These are phyloP conservation scores for Ambrosiella beaveri DNA, from an alignment of 2,329 filamentous ascomycete species.

Conservation along the genomic window DNA sequence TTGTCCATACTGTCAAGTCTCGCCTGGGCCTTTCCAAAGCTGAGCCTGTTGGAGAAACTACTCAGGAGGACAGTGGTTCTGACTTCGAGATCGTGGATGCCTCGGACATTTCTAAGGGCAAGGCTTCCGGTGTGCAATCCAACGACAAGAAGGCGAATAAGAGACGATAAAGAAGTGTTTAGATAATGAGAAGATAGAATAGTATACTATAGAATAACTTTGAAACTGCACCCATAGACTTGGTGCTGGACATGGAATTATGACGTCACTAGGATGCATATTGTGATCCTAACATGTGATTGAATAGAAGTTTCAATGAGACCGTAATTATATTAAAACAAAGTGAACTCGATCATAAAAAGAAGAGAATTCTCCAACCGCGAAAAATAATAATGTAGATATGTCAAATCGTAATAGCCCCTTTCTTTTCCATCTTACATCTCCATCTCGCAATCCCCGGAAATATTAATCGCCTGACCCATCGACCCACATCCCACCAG, in stretches of 20 bases:
- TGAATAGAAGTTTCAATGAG: background rate
- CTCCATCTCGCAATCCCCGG: background rate
- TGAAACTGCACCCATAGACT: too few relatives aligned
- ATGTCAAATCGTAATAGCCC: background rate
- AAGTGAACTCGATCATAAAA: too few relatives aligned
- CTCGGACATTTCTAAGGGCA: constrained; percentile 24
- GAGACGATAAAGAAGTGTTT: constrained; percentile 27
- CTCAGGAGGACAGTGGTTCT: constrained; percentile 35
- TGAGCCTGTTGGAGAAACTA: constrained; percentile 31
- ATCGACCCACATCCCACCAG: background rate
- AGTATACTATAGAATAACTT: background rate
- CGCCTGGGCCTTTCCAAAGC: constrained; percentile 26
- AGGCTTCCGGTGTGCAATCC: constrained; percentile 31
- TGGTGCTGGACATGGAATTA: too few relatives aligned
- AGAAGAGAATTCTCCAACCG: background rate
- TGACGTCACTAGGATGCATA: too few relatives aligned
- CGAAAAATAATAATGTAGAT: too few relatives aligned
- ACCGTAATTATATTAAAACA: background rate
- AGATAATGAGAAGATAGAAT: background rate
- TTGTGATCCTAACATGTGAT: too few relatives aligned
- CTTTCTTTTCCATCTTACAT: background rate
- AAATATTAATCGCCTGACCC: background rate
- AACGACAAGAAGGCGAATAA: constrained; percentile 34
- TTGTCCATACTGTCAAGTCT: constrained; percentile 36
- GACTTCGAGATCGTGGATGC: constrained; percentile 49